Conservation (phyloP, 192 early-diverging fungal species). For the Mortierella alpina region DNA sequence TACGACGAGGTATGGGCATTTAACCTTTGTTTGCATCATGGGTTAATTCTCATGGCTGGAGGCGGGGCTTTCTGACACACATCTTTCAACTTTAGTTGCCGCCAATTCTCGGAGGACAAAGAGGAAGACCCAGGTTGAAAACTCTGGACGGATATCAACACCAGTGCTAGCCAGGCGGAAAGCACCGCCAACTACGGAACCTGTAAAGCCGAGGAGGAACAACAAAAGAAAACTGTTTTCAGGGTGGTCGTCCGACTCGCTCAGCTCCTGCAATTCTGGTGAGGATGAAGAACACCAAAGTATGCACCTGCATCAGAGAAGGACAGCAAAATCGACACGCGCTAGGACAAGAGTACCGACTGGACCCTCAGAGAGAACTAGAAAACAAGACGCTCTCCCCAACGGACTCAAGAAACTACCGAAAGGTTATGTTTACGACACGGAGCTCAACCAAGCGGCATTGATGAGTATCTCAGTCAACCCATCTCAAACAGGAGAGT, state of each 20-base stretch:
- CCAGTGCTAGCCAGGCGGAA: slow-evolving; percentile 6
- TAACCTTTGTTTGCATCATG: too few species aligned
- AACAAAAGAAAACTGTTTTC: slow-evolving; percentile 30
- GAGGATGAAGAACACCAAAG: slow-evolving; percentile 10
- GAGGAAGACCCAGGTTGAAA: not conserved
- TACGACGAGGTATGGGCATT: not conserved
- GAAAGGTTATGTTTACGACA: slow-evolving; percentile 52
- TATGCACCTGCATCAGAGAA: slow-evolving; percentile 4
- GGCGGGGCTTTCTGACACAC: too few species aligned
- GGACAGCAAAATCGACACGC: slow-evolving; percentile 4
- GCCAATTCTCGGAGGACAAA: not conserved
- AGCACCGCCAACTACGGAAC: not conserved
- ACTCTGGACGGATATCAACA: not conserved
- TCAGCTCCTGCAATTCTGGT: slow-evolving; percentile 35
- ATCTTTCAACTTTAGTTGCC: too few species aligned
- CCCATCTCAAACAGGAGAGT: slow-evolving; percentile 49
- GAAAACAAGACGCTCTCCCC: slow-evolving; percentile 22
- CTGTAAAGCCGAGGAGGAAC: not conserved
- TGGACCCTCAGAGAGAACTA: not conserved
- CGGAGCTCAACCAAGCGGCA: slow-evolving; percentile 36
- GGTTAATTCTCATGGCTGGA: too few species aligned
- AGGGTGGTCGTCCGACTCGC: slow-evolving; percentile 30
- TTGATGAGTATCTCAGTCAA: slow-evolving; percentile 45
- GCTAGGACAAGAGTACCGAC: slow-evolving; percentile 11
- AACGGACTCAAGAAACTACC: slow-evolving; percentile 51